Conservation (phyloP, 768 basidiomycete genomes). For the Psilocybe azurescens region DNA sequence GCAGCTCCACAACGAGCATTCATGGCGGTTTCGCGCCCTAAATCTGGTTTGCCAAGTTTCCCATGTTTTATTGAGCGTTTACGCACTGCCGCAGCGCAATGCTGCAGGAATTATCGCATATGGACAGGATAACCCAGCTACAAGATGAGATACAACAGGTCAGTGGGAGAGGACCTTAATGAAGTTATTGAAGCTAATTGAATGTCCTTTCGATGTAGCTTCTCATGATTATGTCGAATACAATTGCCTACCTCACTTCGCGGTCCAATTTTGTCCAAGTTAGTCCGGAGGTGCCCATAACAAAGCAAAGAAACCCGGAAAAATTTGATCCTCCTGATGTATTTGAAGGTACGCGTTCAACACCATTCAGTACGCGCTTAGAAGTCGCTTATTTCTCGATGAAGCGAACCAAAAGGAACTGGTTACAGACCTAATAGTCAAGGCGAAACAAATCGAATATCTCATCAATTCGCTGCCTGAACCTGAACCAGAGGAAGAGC, state of each 20-base stretch:
- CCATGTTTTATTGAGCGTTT: constrained; percentile 22
- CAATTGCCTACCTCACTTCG: constrained; percentile 78
- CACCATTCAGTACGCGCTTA: not conserved
- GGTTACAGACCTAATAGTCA: constrained; percentile 79
- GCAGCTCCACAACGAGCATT: not conserved
- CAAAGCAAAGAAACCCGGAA: constrained; percentile 75
- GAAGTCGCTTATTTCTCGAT: not conserved
- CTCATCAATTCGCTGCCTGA: constrained; percentile 81
- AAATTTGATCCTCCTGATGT: constrained; percentile 75
- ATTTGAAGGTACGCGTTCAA: constrained; percentile 64
- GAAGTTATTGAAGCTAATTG: not conserved
- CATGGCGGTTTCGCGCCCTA: not conserved
- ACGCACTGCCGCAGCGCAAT: constrained; percentile 62
- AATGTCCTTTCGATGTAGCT: constrained; percentile 50
- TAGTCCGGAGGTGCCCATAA: constrained; percentile 81
- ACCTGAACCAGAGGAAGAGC: constrained; percentile 78
- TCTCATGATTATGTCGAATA: constrained; percentile 87
- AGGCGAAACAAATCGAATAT: constrained; percentile 89
- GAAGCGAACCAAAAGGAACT: constrained; percentile 86
- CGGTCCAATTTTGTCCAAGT: constrained; percentile 81
- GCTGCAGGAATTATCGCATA: constrained; percentile 92
- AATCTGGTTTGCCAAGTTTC: constrained; percentile 9
- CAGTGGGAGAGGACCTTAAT: constrained; percentile 16
- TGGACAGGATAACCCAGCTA: constrained; percentile 96
- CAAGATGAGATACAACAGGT: constrained; percentile 95